phyloP scores from a whole-genome alignment of 2,329 filamentous ascomycete species.

The Exophiala oligosperma region DNA sequence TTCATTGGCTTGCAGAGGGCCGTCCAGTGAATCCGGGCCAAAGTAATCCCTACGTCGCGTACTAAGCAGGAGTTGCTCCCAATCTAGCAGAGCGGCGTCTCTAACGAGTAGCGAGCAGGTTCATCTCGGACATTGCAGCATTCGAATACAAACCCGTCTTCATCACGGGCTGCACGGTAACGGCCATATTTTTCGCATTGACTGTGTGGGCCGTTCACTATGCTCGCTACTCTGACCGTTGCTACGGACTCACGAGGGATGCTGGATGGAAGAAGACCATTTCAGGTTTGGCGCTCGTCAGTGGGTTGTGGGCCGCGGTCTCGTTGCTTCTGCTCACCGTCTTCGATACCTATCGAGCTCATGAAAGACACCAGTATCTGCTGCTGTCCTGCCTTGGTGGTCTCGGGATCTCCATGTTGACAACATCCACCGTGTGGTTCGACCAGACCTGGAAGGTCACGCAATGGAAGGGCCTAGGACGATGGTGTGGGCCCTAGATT shows the following conservation, averaged over 20 bases:
- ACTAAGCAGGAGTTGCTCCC: background rate
- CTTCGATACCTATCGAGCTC: constrained; percentile 3
- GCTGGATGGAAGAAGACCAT: constrained; percentile 3
- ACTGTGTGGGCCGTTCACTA: constrained; percentile 6
- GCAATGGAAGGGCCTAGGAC: background rate
- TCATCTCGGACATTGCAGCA: background rate
- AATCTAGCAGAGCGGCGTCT: background rate
- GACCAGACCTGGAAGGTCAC: constrained; percentile 2
- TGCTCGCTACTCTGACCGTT: background rate
- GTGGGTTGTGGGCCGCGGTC: background rate
- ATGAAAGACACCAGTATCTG: background rate
- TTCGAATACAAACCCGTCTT: background rate
- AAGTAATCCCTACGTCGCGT: constrained; percentile 9
- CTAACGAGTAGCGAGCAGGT: background rate
- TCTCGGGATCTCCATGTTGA: background rate
- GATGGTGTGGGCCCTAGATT: constrained; percentile 3
- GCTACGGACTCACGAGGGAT: background rate
- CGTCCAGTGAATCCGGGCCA: constrained; percentile 5
- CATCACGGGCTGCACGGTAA: background rate
- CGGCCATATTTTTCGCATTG: background rate
- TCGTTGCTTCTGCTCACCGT: constrained; percentile 4
- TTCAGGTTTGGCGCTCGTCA: background rate
- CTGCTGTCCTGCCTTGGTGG: constrained; percentile 6
- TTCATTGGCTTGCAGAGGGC: constrained; percentile 6
- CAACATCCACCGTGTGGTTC: constrained; percentile 5